A percentile compares a stretch with the other conserved stretches of the same genome.
phyloP scores from a whole-genome alignment of 768 basidiomycete species.

The Lactarius sp. region DNA sequence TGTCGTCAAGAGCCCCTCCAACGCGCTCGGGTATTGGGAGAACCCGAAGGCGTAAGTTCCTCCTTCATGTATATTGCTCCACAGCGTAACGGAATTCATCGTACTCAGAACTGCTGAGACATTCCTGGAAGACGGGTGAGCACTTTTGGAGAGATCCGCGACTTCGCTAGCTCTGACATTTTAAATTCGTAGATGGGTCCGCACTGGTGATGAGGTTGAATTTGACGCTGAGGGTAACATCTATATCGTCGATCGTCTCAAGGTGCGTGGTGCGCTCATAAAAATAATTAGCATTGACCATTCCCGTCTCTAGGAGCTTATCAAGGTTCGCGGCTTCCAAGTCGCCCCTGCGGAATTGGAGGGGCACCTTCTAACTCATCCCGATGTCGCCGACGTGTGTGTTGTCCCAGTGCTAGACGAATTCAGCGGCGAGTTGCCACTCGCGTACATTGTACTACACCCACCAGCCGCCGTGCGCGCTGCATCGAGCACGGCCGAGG shows the following conservation, averaged over 20 bases:
- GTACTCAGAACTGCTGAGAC: constrained; percentile 55
- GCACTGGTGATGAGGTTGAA: constrained; percentile 60
- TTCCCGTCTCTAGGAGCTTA: constrained; percentile 43
- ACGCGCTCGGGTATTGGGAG: constrained; percentile 44
- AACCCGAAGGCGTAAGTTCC: constrained; percentile 53
- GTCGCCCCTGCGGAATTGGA: constrained; percentile 72
- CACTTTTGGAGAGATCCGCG: background rate
- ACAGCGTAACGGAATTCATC: background rate
- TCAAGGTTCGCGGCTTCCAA: constrained; percentile 68
- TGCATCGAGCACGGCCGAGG: constrained; percentile 1
- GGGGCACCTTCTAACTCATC: constrained; percentile 54
- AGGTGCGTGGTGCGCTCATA: constrained; percentile 32
- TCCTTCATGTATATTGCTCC: background rate
- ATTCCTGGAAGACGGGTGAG: constrained; percentile 56
- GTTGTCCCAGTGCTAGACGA: constrained; percentile 67
- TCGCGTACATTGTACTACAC: constrained; percentile 62
- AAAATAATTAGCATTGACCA: constrained; percentile 25
- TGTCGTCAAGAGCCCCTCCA: constrained; percentile 39
- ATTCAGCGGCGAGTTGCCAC: constrained; percentile 65
- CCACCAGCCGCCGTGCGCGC: constrained; percentile 14
- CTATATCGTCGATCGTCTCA: constrained; percentile 57
- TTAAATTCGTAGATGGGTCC: constrained; percentile 49
- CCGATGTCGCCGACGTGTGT: constrained; percentile 55
- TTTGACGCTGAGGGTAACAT: constrained; percentile 51
- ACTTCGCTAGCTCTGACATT: background rate